A percentile compares a stretch with the other conserved stretches of the same genome.
These are phyloP conservation scores for Trichoderma arundinaceum DNA, from an alignment of 2,329 filamentous ascomycete species.

Conservation along the genomic window DNA sequence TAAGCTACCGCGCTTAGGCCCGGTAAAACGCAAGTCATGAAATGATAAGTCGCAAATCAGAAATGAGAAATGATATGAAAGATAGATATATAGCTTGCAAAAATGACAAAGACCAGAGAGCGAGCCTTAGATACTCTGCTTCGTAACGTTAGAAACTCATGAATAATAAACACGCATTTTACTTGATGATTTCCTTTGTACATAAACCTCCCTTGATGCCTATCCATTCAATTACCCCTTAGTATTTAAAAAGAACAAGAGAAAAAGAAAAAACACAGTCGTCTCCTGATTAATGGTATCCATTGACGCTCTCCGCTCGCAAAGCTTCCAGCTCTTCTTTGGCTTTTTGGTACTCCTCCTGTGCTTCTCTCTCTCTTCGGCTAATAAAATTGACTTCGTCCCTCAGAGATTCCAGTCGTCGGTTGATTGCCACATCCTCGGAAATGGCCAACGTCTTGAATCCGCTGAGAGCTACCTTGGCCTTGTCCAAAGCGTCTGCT, in stretches of 20 bases:
- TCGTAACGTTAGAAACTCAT: background rate
- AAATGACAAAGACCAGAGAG: background rate
- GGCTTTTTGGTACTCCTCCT: slow-evolving; percentile 78
- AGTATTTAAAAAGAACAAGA: background rate
- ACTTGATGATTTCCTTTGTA: slow-evolving; percentile 23
- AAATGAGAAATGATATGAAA: background rate
- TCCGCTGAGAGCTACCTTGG: slow-evolving; percentile 71
- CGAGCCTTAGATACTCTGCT: background rate
- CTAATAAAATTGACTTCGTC: slow-evolving; percentile 85
- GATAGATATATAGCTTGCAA: background rate
- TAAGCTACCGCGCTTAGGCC: slow-evolving; percentile 59
- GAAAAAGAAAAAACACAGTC: background rate
- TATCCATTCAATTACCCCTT: slow-evolving; percentile 22
- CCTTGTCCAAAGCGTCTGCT: slow-evolving; percentile 74
- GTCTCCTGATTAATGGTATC: slow-evolving; percentile 45
- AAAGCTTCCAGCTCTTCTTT: slow-evolving; percentile 79
- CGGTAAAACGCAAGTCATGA: slow-evolving; percentile 42
- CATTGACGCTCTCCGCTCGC: slow-evolving; percentile 44
- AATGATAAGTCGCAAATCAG: background rate
- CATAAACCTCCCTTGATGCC: slow-evolving; percentile 17
- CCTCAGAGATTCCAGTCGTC: slow-evolving; percentile 74
- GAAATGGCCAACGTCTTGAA: slow-evolving; percentile 78
- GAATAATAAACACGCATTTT: slow-evolving; percentile 6
- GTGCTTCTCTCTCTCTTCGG: slow-evolving; percentile 84
- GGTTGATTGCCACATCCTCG: slow-evolving; percentile 76